Evolutionary conservation across 441 rosid genomes (phyloP).

Genomic region (Euphorbia schlechtendalii): DNA sequence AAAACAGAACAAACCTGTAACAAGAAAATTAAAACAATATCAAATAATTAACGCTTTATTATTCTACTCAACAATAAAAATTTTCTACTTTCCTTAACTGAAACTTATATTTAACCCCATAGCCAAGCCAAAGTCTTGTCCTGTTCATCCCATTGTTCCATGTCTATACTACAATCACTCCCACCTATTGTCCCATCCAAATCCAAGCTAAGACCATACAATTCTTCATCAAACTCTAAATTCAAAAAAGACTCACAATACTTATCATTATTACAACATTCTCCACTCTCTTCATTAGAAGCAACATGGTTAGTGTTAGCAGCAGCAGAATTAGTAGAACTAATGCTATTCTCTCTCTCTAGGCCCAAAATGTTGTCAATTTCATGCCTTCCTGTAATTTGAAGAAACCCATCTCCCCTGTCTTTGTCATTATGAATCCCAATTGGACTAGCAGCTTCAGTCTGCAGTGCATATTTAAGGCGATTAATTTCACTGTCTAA

Average conservation of each 20-base stretch:
- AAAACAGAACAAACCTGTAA: background rate
- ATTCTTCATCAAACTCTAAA: constrained; percentile 29
- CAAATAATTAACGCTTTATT: background rate
- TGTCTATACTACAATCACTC: background rate
- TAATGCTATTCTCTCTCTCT: constrained; percentile 20
- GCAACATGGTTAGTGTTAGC: background rate
- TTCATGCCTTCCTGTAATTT: constrained; percentile 2
- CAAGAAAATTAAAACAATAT: background rate
- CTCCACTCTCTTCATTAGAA: constrained; percentile 25
- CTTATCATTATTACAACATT: constrained; percentile 13
- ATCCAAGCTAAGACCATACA: constrained; percentile 21
- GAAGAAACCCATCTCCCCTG: background rate
- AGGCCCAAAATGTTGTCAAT: constrained; percentile 14
- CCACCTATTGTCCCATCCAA: constrained; percentile 28
- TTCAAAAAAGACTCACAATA: constrained; percentile 15
- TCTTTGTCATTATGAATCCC: constrained; percentile 12
- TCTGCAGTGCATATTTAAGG: constrained; percentile 31
- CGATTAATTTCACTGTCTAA: constrained; percentile 61
- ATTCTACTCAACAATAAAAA: background rate
- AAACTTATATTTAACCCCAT: constrained; percentile 6
- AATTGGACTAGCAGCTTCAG: background rate
- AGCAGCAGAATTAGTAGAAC: constrained; percentile 3
- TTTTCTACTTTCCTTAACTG: background rate
- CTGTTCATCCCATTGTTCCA: constrained; percentile 24
- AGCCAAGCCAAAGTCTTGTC: constrained; percentile 24